phyloP scores from a whole-genome alignment of 805 yeast species.

The Ogataea trehalophila region DNA sequence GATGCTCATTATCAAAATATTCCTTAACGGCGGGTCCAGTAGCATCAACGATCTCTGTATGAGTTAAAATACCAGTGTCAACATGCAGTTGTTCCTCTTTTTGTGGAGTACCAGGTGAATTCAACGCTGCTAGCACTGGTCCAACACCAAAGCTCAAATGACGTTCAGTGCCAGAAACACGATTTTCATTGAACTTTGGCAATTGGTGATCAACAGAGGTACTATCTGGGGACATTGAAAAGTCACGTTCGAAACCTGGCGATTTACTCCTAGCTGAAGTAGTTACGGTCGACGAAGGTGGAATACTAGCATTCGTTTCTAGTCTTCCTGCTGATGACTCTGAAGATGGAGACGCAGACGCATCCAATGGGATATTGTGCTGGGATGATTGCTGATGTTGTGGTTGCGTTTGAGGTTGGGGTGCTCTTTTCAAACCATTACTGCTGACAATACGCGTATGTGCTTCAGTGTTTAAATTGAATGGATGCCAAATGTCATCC shows the following conservation, averaged over 20 bases:
- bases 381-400: not conserved
- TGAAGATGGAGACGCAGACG: too few relatives aligned
- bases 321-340: too few relatives aligned
- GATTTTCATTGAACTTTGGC: too few relatives aligned
- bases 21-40: not conserved
- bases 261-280: too few relatives aligned
- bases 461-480: constrained; percentile 5
- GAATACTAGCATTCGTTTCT: too few relatives aligned
- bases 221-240: too few relatives aligned
- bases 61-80: not conserved
- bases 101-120: not conserved
- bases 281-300: too few relatives aligned
- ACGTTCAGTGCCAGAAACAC: not conserved
- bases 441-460: not conserved
- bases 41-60: not conserved
- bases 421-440: not conserved
- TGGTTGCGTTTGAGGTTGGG: not conserved
- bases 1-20: too few relatives aligned
- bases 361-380: too few relatives aligned
- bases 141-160: constrained; percentile 27
- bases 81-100: not conserved
- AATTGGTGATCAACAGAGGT: too few relatives aligned
- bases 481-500: constrained; percentile 23
- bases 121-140: constrained; percentile 17
- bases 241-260: too few relatives aligned